Conservation (phyloP, 352 stramenopile species). For the Phytophthora nicotianae region DNA sequence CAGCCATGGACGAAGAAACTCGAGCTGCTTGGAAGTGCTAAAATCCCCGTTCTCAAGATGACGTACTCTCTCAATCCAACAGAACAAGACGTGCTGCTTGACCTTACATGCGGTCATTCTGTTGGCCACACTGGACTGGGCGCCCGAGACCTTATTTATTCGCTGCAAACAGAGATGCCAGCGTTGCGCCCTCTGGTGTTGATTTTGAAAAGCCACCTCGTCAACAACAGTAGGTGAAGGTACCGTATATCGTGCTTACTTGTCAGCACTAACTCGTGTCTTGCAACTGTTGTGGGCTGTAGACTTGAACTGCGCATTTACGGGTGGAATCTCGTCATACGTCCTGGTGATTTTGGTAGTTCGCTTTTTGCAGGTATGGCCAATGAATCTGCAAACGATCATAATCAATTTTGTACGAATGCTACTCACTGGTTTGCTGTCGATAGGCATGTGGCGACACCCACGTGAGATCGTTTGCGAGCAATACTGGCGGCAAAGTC, state of each 20-base stretch:
- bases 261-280: slow-evolving; percentile 20
- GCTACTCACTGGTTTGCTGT: background rate
- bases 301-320: slow-evolving; percentile 95
- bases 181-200: slow-evolving; percentile 94
- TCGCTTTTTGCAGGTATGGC: slow-evolving; percentile 90
- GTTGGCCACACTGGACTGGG: slow-evolving; percentile 93
- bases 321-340: slow-evolving; percentile 95
- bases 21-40: slow-evolving; percentile 93
- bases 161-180: slow-evolving; percentile 90
- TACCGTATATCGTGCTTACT: background rate
- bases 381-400: background rate
- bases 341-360: slow-evolving; percentile 95
- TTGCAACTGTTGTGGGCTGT: slow-evolving; percentile 28
- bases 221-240: slow-evolving; percentile 48
- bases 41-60: slow-evolving; percentile 97
- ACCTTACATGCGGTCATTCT: slow-evolving; percentile 96
- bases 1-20: slow-evolving; percentile 86
- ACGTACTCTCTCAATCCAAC: slow-evolving; percentile 45
- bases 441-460: slow-evolving; percentile 71
- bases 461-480: slow-evolving; percentile 58
- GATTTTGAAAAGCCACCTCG: slow-evolving; percentile 91
- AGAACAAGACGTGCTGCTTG: slow-evolving; percentile 74
- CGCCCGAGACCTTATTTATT: slow-evolving; percentile 92
- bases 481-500: slow-evolving; percentile 21
- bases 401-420: background rate